Evolutionary conservation across 2,329 filamentous ascomycete species (phyloP), one percentile per base, ranked within the genome.

Genomic region (Fonsecaea monophora): DNA sequence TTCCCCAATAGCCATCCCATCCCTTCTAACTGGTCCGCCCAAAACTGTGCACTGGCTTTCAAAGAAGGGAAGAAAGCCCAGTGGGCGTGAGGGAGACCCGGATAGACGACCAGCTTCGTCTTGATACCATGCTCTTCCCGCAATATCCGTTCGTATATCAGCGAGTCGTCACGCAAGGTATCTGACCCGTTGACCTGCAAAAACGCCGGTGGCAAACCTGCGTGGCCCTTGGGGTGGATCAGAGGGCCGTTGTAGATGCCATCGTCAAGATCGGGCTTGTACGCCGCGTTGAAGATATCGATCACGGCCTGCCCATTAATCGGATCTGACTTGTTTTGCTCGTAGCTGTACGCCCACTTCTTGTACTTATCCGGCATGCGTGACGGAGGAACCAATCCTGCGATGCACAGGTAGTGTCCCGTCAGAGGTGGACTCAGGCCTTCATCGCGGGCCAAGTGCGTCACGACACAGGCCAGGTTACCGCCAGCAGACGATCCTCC

Each of bases 401-500:
- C 81, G 12, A 64, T 48, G 21, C 45, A 40, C 1, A 67, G 45
- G 21, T 60, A 65, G 37, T 64, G 67, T 15, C 62, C 65, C 4
- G 65, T 84, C 8, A 85, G 68, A 4, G 79, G 77, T 0, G 80
- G 79, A 2, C 74, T 74, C 30, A 79, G 69, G 1, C 70, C 58
- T n/a, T 75, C 71, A 40, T 79, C 75, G 13, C 76, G 70, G 50
- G 76, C 76, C 9, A 77, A 73, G 56, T 77, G 76, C 0, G 75
- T 71, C 12, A 78, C 62, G 0, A 77, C 75, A 7, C 75, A 75
- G 2, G 76, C 73, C 66, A 71, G 32, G 37, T 67, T 69, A 35
- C 62, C 82, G 9, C 83, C 83, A 0, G 84, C 82, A 12, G 80
- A 83, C 1, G 78, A 77, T 0, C 84, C 83, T 13, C 82, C 82